Percentiles rank a stretch among this genome's conserved stretches.
Evolutionary conservation across 108 stramenopile species (phyloP).

Genomic region (Seminavis robusta): DNA sequence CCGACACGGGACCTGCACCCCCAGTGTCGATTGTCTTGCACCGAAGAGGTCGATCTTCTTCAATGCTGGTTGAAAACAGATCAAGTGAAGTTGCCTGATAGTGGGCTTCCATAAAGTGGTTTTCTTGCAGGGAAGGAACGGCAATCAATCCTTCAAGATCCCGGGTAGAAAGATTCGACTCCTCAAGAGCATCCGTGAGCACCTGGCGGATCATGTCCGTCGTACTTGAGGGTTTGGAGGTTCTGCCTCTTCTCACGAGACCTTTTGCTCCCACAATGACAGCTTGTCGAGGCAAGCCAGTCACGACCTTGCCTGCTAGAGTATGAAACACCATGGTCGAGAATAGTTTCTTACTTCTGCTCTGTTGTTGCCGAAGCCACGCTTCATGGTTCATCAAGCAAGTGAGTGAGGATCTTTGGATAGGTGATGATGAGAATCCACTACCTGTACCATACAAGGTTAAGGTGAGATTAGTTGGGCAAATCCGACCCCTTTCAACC

Average conservation of each 20-base stretch:
- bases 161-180: constrained; percentile 10
- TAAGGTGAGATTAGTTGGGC: too few species aligned
- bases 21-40: constrained; percentile 37
- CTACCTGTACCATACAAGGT: too few species aligned
- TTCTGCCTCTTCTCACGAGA: constrained; percentile 6
- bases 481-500: too few species aligned
- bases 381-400: too few species aligned
- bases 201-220: constrained; percentile 29
- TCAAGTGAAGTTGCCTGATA: constrained; percentile 35
- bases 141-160: constrained; percentile 40
- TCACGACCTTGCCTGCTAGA: too few species aligned
- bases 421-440: too few species aligned
- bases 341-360: too few species aligned
- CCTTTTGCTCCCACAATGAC: constrained; percentile 16
- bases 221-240: background rate
- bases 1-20: constrained; percentile 41
- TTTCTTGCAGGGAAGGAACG: constrained; percentile 26
- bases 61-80: constrained; percentile 2
- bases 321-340: too few species aligned
- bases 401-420: too few species aligned
- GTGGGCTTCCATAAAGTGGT: constrained; percentile 49
- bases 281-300: constrained; percentile 17
- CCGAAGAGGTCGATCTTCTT: constrained; percentile 3
- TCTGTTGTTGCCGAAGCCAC: too few species aligned
- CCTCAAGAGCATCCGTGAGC: constrained; percentile 13